A percentile compares a stretch with the other conserved stretches of the same genome.
Evolutionary conservation across 768 basidiomycete genomes (phyloP).

Genomic region (Candolleomyces eurysporus): DNA sequence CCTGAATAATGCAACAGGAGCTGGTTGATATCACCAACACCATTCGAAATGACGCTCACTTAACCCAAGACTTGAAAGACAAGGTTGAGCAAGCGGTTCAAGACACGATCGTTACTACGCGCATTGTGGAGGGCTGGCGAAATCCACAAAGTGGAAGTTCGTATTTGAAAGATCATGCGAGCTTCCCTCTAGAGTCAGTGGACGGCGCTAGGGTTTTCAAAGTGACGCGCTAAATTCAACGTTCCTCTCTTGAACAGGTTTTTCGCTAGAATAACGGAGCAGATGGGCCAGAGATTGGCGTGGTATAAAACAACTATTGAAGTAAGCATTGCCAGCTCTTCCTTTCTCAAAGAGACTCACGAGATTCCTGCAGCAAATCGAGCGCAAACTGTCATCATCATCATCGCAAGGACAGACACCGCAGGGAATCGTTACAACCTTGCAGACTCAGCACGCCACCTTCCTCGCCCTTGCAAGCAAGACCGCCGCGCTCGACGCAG

Average conservation of each 20-base stretch:
- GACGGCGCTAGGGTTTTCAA: neutral
- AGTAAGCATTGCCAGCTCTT: conserved; percentile 32
- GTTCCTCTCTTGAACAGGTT: conserved; percentile 45
- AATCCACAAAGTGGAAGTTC: conserved; percentile 70
- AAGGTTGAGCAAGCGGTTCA: conserved; percentile 79
- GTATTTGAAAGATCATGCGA: conserved; percentile 74
- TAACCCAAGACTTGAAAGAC: conserved; percentile 66
- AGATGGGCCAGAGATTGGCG: conserved; percentile 67
- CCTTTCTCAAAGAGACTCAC: neutral
- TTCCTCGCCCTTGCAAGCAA: conserved; percentile 77
- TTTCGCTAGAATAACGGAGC: conserved; percentile 67
- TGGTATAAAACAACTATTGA: conserved; percentile 85
- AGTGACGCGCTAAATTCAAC: neutral
- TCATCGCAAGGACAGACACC: conserved; percentile 69
- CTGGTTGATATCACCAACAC: conserved; percentile 58
- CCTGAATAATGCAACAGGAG: conserved; percentile 46
- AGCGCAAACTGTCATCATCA: conserved; percentile 73
- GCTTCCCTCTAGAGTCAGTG: conserved; percentile 79
- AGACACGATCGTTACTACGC: conserved; percentile 75
- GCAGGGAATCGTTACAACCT: conserved; percentile 74
- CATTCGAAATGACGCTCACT: conserved; percentile 63
- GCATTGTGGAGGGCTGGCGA: conserved; percentile 75
- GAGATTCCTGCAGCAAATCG: conserved; percentile 60
- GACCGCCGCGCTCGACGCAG: conserved; percentile 70
- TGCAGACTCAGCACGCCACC: conserved; percentile 77